phyloP scores from a whole-genome alignment of 371 early-diverging fungal species.

The Parasitella parasitica region DNA sequence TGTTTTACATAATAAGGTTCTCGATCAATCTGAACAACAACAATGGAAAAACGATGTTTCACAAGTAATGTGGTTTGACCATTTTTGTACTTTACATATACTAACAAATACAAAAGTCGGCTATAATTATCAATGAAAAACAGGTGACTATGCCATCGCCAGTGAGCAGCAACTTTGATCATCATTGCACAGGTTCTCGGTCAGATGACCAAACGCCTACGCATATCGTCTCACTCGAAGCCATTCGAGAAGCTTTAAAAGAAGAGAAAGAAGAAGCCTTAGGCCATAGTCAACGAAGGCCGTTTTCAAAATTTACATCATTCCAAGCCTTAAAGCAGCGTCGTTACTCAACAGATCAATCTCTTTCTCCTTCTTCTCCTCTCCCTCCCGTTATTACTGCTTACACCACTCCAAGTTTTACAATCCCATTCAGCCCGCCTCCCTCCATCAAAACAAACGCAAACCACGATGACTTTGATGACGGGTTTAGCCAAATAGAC shows the following conservation, averaged over 20 bases:
- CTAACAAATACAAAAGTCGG: neutral
- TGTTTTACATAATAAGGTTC: constrained; percentile 1
- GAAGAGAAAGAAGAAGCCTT: constrained; percentile 45
- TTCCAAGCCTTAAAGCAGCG: constrained; percentile 23
- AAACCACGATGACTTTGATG: neutral
- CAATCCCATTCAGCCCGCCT: constrained; percentile 7
- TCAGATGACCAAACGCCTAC: constrained; percentile 8
- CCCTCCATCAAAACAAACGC: neutral
- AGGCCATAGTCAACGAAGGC: constrained; percentile 18
- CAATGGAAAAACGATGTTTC: constrained; percentile 16
- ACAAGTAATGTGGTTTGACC: constrained; percentile 16
- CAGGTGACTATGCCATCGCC: neutral
- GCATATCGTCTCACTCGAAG: constrained; percentile 50
- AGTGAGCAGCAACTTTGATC: neutral
- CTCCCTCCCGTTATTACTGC: neutral
- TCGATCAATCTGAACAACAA: constrained; percentile 5
- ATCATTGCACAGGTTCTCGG: neutral
- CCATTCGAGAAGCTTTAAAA: constrained; percentile 42
- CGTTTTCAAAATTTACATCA: constrained; percentile 21
- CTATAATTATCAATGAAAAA: constrained; percentile 12
- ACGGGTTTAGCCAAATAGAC: neutral
- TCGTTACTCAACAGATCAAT: neutral
- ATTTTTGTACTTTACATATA: neutral
- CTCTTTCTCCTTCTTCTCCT: neutral
- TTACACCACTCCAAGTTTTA: neutral